A percentile compares a stretch with the other conserved stretches of the same genome.
Evolutionary conservation across 2,329 filamentous ascomycete species (phyloP).

Genomic region (Penicillium sp.): DNA sequence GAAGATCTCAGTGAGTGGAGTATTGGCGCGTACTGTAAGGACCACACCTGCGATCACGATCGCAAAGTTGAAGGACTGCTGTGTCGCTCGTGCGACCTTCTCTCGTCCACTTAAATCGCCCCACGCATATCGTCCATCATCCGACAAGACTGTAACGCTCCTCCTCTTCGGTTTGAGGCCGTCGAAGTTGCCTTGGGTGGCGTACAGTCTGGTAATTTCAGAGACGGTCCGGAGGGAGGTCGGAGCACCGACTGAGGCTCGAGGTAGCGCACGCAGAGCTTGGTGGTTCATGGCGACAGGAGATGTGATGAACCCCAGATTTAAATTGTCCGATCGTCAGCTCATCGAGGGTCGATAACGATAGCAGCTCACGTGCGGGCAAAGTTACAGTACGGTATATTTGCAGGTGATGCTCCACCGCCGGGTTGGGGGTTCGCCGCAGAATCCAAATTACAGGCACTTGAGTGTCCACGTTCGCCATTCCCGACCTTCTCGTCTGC

Average conservation of each 20-base stretch:
- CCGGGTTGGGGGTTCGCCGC: constrained; percentile 7
- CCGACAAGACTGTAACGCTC: constrained; percentile 78
- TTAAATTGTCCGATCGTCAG: neutral
- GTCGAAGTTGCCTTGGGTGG: constrained; percentile 54
- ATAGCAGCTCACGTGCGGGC: constrained; percentile 9
- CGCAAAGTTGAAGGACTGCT: constrained; percentile 86
- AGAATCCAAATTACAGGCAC: constrained; percentile 27
- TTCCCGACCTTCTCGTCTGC: constrained; percentile 26
- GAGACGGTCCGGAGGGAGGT: constrained; percentile 33
- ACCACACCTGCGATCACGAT: constrained; percentile 71
- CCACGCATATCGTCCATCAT: constrained; percentile 82
- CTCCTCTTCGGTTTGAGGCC: constrained; percentile 52
- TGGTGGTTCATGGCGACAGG: constrained; percentile 19
- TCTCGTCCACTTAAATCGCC: constrained; percentile 69
- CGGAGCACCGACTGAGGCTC: constrained; percentile 12
- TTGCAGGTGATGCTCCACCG: constrained; percentile 10
- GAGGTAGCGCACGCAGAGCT: constrained; percentile 16
- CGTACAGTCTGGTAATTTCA: constrained; percentile 51
- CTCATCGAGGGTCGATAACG: neutral
- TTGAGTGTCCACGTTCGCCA: constrained; percentile 38
- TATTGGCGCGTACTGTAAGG: constrained; percentile 61
- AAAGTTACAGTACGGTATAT: constrained; percentile 21
- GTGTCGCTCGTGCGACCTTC: constrained; percentile 79
- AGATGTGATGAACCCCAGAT: neutral
- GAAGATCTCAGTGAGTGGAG: neutral